Percentiles rank a stretch among this genome's conserved stretches.
phyloP scores from a whole-genome alignment of 75 land plant species.

The Azolla pinnata region DNA sequence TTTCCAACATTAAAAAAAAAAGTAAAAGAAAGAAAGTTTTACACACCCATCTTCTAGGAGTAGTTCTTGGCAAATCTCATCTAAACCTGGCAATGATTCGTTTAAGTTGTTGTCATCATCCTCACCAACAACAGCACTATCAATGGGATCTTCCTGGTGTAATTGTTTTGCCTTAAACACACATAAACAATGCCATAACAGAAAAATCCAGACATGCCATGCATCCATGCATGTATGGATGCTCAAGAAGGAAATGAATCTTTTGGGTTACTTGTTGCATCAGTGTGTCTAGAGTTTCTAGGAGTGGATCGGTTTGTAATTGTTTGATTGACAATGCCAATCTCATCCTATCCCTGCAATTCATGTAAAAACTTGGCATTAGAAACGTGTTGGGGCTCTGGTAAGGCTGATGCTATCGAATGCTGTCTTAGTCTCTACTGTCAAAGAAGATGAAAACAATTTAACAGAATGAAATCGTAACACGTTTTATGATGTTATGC shows the following conservation, averaged over 20 bases:
- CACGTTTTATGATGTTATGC: no score
- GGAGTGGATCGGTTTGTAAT: constrained; percentile 74
- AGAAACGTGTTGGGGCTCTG: no score
- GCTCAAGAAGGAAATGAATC: no score
- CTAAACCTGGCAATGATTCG: constrained; percentile 79
- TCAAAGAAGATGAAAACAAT: no score
- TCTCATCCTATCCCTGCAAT: constrained; percentile 52
- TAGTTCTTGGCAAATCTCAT: constrained; percentile 59
- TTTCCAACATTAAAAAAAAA: background rate
- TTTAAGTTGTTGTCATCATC: constrained; percentile 8
- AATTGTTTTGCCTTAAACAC: no score
- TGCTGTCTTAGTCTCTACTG: no score
- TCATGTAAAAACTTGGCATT: no score
- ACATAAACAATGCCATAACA: no score
- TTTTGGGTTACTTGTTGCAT: constrained; percentile 76
- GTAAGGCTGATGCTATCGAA: no score
- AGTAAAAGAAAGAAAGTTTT: background rate
- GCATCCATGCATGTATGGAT: no score
- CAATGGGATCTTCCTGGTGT: constrained; percentile 27
- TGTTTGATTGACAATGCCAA: constrained; percentile 83
- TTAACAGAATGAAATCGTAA: no score
- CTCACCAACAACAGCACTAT: background rate
- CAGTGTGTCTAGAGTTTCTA: constrained; percentile 86
- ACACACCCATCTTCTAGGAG: constrained; percentile 78
- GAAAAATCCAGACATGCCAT: background rate